These are phyloP conservation scores for Solanum lycopersicoides DNA, from an alignment of 257 asterid species.

Conservation along the genomic window DNA sequence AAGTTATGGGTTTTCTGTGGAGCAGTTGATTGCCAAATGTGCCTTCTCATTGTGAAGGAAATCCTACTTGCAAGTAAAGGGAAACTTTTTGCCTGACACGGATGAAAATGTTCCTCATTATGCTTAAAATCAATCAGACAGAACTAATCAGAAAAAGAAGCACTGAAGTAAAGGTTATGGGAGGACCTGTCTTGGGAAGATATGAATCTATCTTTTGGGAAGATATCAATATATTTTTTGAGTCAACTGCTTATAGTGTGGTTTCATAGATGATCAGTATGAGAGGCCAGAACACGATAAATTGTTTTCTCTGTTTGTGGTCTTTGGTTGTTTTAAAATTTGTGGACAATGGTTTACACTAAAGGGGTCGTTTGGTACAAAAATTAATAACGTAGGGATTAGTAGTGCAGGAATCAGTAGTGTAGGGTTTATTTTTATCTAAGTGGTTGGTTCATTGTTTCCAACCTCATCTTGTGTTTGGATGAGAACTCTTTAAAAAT, in stretches of 20 bases:
- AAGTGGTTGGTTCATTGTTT: no score
- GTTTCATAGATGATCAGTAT: neutral
- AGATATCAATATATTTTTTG: neutral
- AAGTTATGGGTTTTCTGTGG: neutral
- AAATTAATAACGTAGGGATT: no score
- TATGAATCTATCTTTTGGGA: neutral
- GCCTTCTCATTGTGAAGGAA: neutral
- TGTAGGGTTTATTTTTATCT: no score
- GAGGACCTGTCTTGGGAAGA: neutral
- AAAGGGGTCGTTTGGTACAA: neutral
- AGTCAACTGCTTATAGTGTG: neutral
- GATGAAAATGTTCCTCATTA: neutral
- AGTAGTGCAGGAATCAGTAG: no score
- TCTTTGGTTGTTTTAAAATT: neutral
- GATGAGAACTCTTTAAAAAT: no score
- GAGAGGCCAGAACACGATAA: neutral
- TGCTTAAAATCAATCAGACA: neutral
- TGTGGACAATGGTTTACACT: neutral
- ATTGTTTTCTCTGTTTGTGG: neutral
- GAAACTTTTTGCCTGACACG: neutral
- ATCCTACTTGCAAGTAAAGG: neutral
- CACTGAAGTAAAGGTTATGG: neutral
- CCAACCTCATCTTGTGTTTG: no score
- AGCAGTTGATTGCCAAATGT: neutral
- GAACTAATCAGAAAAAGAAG: neutral